phyloP scores from a whole-genome alignment of 2,329 filamentous ascomycete genomes.

The Neonectria coccinea region DNA sequence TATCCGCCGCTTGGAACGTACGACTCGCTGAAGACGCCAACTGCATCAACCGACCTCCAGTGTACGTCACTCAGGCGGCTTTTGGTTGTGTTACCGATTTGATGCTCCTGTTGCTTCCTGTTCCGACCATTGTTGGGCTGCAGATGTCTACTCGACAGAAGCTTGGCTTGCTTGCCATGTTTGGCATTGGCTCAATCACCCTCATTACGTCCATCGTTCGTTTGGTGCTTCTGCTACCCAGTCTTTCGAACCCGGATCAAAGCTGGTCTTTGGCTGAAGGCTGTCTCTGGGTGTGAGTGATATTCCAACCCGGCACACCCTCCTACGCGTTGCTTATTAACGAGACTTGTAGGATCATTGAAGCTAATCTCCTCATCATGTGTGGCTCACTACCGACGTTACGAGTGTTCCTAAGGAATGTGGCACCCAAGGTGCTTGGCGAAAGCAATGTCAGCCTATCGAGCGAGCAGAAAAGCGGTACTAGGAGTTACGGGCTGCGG shows the following conservation, averaged over 20 bases:
- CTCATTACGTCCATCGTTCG: conserved; percentile 47
- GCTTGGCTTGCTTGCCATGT: conserved; percentile 54
- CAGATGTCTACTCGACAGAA: conserved; percentile 59
- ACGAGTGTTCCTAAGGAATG: conserved; percentile 50
- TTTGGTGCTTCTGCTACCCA: conserved; percentile 39
- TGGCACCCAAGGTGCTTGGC: conserved; percentile 46
- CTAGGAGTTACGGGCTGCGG: conserved; percentile 4
- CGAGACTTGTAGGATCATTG: conserved; percentile 41
- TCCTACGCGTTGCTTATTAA: not conserved
- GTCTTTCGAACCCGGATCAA: conserved; percentile 38
- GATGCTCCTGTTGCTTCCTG: conserved; percentile 57
- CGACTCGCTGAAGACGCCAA: conserved; percentile 39
- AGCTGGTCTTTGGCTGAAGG: conserved; percentile 43
- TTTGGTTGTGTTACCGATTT: conserved; percentile 60
- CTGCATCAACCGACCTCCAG: conserved; percentile 58
- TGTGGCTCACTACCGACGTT: conserved; percentile 53
- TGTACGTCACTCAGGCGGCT: conserved; percentile 60
- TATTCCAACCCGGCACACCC: too few relatives aligned
- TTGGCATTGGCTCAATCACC: conserved; percentile 54
- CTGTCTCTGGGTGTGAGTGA: conserved; percentile 37
- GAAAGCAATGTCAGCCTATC: conserved; percentile 8
- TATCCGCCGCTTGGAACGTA: conserved; percentile 47
- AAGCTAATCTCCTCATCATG: conserved; percentile 53
- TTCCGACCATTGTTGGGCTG: conserved; percentile 56
- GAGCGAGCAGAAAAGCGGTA: conserved; percentile 1